phyloP scores from a whole-genome alignment of 257 asterid species.

The Solanum sitiens region DNA sequence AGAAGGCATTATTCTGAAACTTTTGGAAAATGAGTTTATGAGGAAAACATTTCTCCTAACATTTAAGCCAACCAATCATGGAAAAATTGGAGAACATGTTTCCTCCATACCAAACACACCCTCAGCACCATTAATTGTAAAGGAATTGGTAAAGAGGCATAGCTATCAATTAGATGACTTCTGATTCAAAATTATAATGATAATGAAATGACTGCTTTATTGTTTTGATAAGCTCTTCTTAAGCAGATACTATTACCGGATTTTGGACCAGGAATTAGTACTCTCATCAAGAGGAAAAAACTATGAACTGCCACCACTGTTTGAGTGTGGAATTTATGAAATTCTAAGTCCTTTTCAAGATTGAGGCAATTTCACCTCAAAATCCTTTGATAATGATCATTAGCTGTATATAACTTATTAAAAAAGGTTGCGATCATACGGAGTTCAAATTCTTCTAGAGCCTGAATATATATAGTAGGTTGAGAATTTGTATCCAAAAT shows the following conservation, averaged over 20 bases:
- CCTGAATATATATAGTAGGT: slow-evolving; percentile 20
- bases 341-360: not conserved
- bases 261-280: not conserved
- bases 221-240: not conserved
- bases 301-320: not conserved
- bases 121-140: not conserved
- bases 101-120: not conserved
- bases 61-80: not conserved
- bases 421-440: not conserved
- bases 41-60: not conserved
- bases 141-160: not conserved
- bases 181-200: not conserved
- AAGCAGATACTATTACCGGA: not conserved
- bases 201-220: not conserved
- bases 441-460: slow-evolving; percentile 1
- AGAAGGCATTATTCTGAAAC: not conserved
- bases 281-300: not conserved
- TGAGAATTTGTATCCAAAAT: slow-evolving; percentile 20
- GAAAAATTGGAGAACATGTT: not conserved
- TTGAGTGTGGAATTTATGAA: not conserved
- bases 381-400: not conserved
- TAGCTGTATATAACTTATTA: not conserved
- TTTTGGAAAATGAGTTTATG: not conserved
- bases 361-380: not conserved
- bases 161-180: not conserved